Base-by-base conservation (phyloP, 2,329 filamentous ascomycete genomes). In the Aspergillus quadrilineatus region DNA sequence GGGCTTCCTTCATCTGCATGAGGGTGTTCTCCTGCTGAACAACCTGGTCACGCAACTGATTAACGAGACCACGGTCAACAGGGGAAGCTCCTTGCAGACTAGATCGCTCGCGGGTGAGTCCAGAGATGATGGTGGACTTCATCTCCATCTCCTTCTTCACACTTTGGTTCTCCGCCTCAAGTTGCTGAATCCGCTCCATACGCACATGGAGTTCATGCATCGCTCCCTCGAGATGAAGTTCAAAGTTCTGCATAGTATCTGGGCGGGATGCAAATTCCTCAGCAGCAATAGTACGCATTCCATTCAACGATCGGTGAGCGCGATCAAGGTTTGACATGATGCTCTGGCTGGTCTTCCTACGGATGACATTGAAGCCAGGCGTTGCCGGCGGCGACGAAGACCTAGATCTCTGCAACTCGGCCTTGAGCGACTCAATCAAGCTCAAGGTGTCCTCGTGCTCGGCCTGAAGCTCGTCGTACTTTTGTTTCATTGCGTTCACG, bases 61-160 rank as follows among this genome's bases (percentile, higher is more conserved):
- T 89, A 32, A 97, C 88, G 62, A 97, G 87, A 0, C 90, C 92
- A 71, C 97, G 95, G 69, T 99, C 94, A 69, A 96, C 87, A 6
- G 92, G 89, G 26, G 89, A 89, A 2, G 82, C 80, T 5, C 63
- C 83, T 71, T 93, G 91, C 76, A 97, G 82, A 75, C 92, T 97
- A 3, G 91, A 93, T 57, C 95, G 83, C 74, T 99, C 95, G 53
- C 94, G 88, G 3, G 94, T 96, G 61, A 99, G 80, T 6, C 94
- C 94, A 30, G 91, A 90, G 65, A 99, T 97, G 69, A 99, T 92
- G 30, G 90, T 90, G 80, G 93, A 92, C 83, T 99, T 99, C 60
- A 85, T 87, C 70, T 99, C 94, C 88, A 97, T 96, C 73, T 99
- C 94, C 78, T 92, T 96, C 79, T 90, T 94, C 22, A 92, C 85